Evolutionary conservation across 176 grass and related monocot species (phyloP), one percentile per base, ranked within the genome.

Genomic region (Pontederia paniculata): DNA sequence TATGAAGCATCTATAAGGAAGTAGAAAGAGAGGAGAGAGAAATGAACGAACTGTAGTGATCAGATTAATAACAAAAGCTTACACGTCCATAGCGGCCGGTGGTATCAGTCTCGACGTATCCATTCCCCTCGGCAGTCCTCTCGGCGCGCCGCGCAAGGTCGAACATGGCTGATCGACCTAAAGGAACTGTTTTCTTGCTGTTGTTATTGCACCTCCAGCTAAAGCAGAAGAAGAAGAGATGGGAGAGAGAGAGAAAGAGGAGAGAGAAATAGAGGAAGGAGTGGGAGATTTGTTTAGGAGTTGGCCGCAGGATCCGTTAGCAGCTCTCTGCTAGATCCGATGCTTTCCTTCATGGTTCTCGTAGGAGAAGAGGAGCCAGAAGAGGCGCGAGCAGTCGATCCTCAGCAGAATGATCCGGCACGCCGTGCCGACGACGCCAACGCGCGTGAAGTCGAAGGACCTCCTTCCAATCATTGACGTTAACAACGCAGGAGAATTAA

Each of bases 101-200:
- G 5, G 91, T 86, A 52, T 97, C 91, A 49, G 60, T 88, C 71
- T 97, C 91, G 18, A 81, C 91, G 78, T 97, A 97, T 16, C 86
- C 91, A 61, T 86, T 83, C 72, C 16, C 49, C 56, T 52, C 42
- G 47, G 12, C 9, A 8, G 17, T 12, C 14, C 8, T 17, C 67
- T 14, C 55, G 55, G 16, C 31, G 25, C 23, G 64, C 57, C 59
- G 44, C 5, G 41, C 48, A 8, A 17, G 2, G 71, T 54, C 65
- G n/a, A 42, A 57, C 20, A 56, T 59, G 58, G 48, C 79, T 23
- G 53, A 23, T 31, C 2, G 25, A 5, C 25, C 25, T 31, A 1
- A 31, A 31, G 25, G 5, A 48, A 50, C 72, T 49, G 49, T 43
- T 69, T 56, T 61, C 66, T 78, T 60, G 13, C 47, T 68, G 23